phyloP scores from a whole-genome alignment of 2,329 filamentous ascomycete genomes.

The Exophiala xenobiotica region DNA sequence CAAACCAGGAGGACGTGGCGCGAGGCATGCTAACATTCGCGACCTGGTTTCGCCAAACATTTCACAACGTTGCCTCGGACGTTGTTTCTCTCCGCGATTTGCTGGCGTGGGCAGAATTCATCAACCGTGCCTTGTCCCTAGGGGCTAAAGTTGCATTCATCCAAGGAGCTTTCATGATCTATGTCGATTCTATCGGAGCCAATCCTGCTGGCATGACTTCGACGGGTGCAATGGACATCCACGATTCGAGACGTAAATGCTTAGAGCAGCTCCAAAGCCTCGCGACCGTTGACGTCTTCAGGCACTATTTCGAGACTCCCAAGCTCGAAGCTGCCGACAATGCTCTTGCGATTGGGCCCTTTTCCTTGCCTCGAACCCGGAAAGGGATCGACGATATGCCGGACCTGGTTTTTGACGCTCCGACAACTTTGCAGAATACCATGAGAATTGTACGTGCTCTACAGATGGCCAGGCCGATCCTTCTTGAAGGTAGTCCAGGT shows the following conservation, averaged over 20 bases:
- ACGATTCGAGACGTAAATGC: constrained; percentile 70
- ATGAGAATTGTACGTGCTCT: constrained; percentile 89
- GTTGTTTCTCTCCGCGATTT: constrained; percentile 89
- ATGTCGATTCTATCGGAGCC: constrained; percentile 90
- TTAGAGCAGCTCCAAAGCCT: constrained; percentile 69
- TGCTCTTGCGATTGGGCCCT: constrained; percentile 68
- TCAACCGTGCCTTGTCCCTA: constrained; percentile 64
- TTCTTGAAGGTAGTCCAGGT: constrained; percentile 95
- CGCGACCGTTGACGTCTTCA: constrained; percentile 61
- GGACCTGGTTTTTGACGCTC: constrained; percentile 78
- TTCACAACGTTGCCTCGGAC: constrained; percentile 70
- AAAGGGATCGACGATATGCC: constrained; percentile 52
- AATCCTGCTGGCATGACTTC: constrained; percentile 88
- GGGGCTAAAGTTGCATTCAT: constrained; percentile 58
- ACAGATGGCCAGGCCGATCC: constrained; percentile 83
- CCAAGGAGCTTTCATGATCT: constrained; percentile 92
- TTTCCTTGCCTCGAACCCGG: constrained; percentile 55
- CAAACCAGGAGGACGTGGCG: constrained; percentile 58
- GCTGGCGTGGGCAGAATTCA: constrained; percentile 88
- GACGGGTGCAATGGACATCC: constrained; percentile 66
- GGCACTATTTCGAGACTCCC: constrained; percentile 65
- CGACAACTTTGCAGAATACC: constrained; percentile 84
- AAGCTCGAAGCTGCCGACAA: constrained; percentile 55
- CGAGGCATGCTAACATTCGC: constrained; percentile 79
- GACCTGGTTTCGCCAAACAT: constrained; percentile 84